Percentiles rank a stretch among this genome's conserved stretches.
Conservation (phyloP, 306 rosid species). For the Castanopsis chinensis region DNA sequence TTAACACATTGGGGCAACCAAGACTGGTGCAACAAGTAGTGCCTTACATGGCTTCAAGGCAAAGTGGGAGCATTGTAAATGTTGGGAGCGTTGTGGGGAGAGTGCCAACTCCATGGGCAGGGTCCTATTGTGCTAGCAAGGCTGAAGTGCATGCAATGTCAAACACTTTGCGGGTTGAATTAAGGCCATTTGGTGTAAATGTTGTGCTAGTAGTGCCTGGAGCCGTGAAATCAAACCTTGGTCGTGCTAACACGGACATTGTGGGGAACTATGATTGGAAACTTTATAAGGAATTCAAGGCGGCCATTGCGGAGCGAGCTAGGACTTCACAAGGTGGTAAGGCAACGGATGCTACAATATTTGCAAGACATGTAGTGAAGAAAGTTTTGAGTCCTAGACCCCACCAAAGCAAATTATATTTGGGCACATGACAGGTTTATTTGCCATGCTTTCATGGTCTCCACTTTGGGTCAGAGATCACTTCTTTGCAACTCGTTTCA, state of each 20-base stretch:
- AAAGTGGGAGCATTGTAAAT: conserved; percentile 64
- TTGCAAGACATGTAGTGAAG: conserved; percentile 62
- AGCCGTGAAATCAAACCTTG: conserved; percentile 69
- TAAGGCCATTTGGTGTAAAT: conserved; percentile 68
- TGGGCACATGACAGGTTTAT: conserved; percentile 74
- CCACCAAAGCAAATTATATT: conserved; percentile 66
- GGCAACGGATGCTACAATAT: conserved; percentile 56
- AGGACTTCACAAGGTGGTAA: conserved; percentile 72
- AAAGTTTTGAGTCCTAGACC: conserved; percentile 53
- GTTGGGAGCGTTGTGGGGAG: conserved; percentile 68
- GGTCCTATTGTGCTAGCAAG: conserved; percentile 72
- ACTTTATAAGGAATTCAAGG: conserved; percentile 56
- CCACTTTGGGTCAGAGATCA: conserved; percentile 74
- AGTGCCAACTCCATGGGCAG: conserved; percentile 85
- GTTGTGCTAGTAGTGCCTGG: conserved; percentile 76
- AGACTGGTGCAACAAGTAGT: conserved; percentile 75
- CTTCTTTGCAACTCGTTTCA: conserved; percentile 63
- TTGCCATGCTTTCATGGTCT: conserved; percentile 64
- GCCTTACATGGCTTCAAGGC: conserved; percentile 65
- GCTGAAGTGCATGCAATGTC: conserved; percentile 72
- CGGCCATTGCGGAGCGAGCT: conserved; percentile 58
- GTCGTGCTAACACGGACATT: conserved; percentile 45
- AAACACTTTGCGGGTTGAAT: conserved; percentile 53
- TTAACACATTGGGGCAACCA: conserved; percentile 68
- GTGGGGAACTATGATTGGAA: conserved; percentile 53